Base-by-base conservation (phyloP, 805 yeast genomes). In the Saccharomycopsis sp. region DNA sequence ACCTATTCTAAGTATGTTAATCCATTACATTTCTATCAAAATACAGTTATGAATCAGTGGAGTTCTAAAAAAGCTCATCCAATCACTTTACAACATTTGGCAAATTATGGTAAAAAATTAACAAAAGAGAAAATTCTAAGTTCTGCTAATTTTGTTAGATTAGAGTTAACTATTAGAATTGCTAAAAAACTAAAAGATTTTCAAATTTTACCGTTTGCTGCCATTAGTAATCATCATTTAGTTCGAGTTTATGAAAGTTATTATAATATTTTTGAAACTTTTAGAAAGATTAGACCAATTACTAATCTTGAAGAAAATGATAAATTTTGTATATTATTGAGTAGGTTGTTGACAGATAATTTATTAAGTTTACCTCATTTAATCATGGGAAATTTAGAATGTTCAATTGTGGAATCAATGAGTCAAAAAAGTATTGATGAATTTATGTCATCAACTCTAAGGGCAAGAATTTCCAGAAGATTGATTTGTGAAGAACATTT, bases 371-470 rank as follows among this genome's bases (percentile, higher is more conserved):
- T 89, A 45, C 92, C 96, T 1, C 89, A 88, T 56, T 64, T 88
- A 45, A 81, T 89, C 67, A 83, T 87, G 87, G 97, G 97, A 1
- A 86, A 94, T 1, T 63, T 87, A 35, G 96, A 89, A 52, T 79
- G 79, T 47, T 73, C 82, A 12, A 74, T 79, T 28, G 55, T 79
- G 36, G 59, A 59, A 19, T 57, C 69, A 4, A 68, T 81, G 52
- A 79, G 86, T 3, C 77, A 74, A 43, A 59, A 64, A 2, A 64
- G 77, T 34, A 60, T 89, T 49, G 96, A 89, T 53, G 64, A 61
- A 14, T 74, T 88, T 52, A 74, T 88, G 69, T 76, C 87, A 10
- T 70, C 80, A 4, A 70, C 87, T 69, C 61, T 89, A 32, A 67
- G 95, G 40, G 84, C 94, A 3, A 72, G 98, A 53, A 84, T 89